These are phyloP conservation scores for Medicago truncatula DNA, from an alignment of 306 rosid species.

Conservation along the genomic window MtrunA17r5.0-ANR NC_053043.1:1730501-1731000, in stretches of 20 bases:
- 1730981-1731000: no score
- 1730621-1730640: neutral
- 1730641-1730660: neutral
- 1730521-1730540: neutral
- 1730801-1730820: no score
- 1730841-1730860: no score
- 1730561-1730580: constrained; percentile 10
- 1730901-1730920: no score
- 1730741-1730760: neutral
- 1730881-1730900: no score
- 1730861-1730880: no score
- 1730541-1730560: neutral
- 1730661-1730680: neutral
- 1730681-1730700: neutral
- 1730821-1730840: no score
- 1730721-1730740: constrained; percentile 14
- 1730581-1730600: neutral
- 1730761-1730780: neutral
- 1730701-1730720: neutral
- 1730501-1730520: constrained; percentile 8
- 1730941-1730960: no score
- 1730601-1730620: neutral
- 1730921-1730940: no score
- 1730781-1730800: constrained; percentile 36
- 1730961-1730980: no score